phyloP scores from a whole-genome alignment of 129 eudicot species.

The Artemisia argyi region DNA sequence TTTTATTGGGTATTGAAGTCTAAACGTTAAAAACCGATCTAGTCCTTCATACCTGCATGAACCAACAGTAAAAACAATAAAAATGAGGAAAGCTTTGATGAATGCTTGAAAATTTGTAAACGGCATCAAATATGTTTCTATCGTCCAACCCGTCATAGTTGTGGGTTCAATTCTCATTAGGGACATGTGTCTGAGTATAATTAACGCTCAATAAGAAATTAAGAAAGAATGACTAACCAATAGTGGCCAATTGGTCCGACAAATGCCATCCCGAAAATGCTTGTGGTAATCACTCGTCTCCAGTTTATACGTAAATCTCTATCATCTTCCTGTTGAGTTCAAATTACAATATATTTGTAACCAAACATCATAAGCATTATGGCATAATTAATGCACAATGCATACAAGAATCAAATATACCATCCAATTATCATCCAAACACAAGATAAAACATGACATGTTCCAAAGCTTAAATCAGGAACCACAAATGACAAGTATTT shows the following conservation, averaged over 20 bases:
- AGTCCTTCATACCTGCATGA: slow-evolving; percentile 57
- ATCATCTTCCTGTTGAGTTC: slow-evolving; percentile 52
- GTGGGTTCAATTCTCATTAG: too few relatives aligned
- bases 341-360: neutral
- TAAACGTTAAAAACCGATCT: slow-evolving; percentile 55
- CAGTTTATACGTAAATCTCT: slow-evolving; percentile 64
- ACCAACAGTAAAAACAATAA: neutral
- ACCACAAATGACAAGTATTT: neutral
- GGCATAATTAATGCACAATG: neutral
- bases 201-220: neutral
- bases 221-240: slow-evolving; percentile 58
- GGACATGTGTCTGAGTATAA: too few relatives aligned
- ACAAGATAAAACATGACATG: too few relatives aligned
- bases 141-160: too few relatives aligned
- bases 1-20: slow-evolving; percentile 64
- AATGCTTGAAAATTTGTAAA: too few relatives aligned
- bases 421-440: too few relatives aligned
- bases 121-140: too few relatives aligned
- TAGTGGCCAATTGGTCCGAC: slow-evolving; percentile 97
- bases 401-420: neutral
- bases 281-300: slow-evolving; percentile 85
- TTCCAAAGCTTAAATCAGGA: too few relatives aligned
- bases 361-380: neutral
- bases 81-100: neutral
- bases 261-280: slow-evolving; percentile 86